Evolutionary conservation across 768 basidiomycete genomes (phyloP), one percentile per base, ranked within the genome.

Genomic region (Lentinula sp.): DNA sequence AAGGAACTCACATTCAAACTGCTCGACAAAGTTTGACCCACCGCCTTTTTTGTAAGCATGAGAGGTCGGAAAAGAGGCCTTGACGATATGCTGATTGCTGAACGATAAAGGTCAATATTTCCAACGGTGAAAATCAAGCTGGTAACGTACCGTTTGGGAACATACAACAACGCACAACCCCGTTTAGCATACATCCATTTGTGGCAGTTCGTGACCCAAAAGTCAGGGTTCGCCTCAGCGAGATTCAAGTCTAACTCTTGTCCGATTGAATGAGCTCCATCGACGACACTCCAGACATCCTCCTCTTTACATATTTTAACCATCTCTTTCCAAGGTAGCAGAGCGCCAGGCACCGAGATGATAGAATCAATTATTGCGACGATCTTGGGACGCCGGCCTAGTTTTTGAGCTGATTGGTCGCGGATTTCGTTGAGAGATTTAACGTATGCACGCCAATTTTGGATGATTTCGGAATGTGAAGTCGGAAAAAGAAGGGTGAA

Each of bases 201-300:
- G 71, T 87, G 84, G 62, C 82, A 83, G 63, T 85, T 87, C 75
- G 83, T 81, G 16, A 83, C 71, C 80, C 81, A 87, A 69, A 86
- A 87, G 68, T 88, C 86, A 6, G 82, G 82, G 48, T 73, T 71
- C 1, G 69, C 68, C 46, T 73, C 70, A n/a, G 72, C 75, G 32
- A 88, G 65, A 65, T 86, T 77, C 58, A 86, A 73, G 59, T 78
- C 70, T 5, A 78, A 64, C 65, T 86, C 80, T 66, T 85, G 85
- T 2, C 87, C 87, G 48, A 89, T 78, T n/a, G 79, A 77, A 65
- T 89, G 87, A 16, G 87, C 87, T 1, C 75, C 87, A 62, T 89
- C 87, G 13, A 89, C 70, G 10, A 88, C 63, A 35, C 75, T 81
- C 66, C 80, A 76, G 1, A 82, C 77, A 4, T 79, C 80, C 46